Conservation (phyloP, 495 filamentous ascomycete species). For the Paragyromitra xinjiangensis region DNA sequence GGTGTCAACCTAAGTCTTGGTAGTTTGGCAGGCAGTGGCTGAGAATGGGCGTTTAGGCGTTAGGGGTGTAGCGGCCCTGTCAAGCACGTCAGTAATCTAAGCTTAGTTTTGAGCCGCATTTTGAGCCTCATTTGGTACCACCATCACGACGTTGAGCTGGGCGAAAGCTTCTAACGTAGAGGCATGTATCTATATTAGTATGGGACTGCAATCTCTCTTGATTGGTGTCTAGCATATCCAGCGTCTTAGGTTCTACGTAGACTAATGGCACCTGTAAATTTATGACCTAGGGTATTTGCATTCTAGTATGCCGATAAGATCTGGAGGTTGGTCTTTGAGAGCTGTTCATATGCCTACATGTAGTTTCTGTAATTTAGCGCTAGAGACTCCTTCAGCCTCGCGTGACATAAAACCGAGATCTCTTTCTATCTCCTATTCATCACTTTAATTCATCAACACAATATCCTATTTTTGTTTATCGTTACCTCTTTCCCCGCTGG, state of each 20-base stretch:
- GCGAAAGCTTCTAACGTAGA: no score
- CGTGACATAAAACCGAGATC: not conserved
- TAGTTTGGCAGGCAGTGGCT: not conserved
- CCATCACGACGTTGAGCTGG: not conserved
- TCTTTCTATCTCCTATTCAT: not conserved
- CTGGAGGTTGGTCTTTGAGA: not conserved
- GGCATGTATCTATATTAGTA: no score
- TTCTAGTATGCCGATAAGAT: no score
- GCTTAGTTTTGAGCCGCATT: conserved; percentile 8
- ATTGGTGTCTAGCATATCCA: no score
- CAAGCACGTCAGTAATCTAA: not conserved
- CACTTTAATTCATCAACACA: not conserved
- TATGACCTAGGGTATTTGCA: no score
- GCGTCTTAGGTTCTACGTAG: no score
- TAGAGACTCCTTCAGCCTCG: not conserved
- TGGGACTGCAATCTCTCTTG: no score
- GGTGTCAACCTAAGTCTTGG: no score
- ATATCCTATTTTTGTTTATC: not conserved
- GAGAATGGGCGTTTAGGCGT: not conserved
- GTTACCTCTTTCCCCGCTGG: not conserved
- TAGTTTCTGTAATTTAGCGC: not conserved
- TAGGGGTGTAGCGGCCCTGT: not conserved
- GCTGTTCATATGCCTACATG: not conserved
- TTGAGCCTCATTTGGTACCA: conserved; percentile 8
- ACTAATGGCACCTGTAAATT: no score